A percentile compares a stretch with the other conserved stretches of the same genome.
Conservation (phyloP, 345 rosid genomes). For the Brassica napus region DNA sequence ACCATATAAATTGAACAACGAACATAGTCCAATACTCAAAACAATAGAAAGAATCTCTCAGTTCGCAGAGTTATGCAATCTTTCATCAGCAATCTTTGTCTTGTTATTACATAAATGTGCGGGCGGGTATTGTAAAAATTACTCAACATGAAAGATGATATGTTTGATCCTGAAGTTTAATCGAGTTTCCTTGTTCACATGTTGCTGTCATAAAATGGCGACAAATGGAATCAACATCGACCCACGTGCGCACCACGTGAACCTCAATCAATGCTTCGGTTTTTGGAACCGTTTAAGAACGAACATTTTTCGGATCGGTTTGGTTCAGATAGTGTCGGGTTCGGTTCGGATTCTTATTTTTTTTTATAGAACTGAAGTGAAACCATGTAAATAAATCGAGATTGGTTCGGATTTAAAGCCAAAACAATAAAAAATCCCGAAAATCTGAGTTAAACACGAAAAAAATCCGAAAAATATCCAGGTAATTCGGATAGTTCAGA, state of each 20-base stretch:
- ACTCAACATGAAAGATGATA: neutral
- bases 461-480: too few species aligned
- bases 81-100: neutral
- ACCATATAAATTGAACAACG: neutral
- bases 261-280: constrained; percentile 10
- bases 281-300: too few species aligned
- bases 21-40: neutral
- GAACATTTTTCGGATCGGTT: too few species aligned
- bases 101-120: neutral
- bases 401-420: too few species aligned
- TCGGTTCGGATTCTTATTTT: too few species aligned
- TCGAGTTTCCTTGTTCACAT: neutral
- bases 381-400: too few species aligned
- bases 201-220: constrained; percentile 1
- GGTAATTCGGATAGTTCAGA: too few species aligned
- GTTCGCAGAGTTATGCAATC: neutral
- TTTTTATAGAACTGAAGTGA: too few species aligned
- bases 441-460: too few species aligned
- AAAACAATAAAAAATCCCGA: too few species aligned
- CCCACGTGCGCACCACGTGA: constrained; percentile 38
- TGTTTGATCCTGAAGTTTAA: neutral
- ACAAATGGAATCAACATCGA: constrained; percentile 11
- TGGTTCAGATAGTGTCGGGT: too few species aligned
- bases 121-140: neutral
- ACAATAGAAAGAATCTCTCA: neutral